Base-by-base conservation (phyloP, 306 rosid genomes). In the Calophaca sinica region DNA sequence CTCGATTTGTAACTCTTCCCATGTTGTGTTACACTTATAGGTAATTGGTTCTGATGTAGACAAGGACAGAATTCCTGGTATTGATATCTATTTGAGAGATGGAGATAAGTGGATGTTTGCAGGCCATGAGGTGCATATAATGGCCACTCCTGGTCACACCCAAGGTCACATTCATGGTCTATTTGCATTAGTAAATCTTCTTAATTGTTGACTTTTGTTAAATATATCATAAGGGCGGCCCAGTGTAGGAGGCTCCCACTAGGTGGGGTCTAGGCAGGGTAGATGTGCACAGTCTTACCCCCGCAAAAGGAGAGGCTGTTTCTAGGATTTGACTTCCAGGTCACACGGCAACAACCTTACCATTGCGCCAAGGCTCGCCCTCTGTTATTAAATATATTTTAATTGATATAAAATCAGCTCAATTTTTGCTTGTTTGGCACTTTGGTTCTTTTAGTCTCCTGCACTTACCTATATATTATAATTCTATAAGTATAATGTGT, bases 91-190 rank as follows among this genome's bases (percentile, higher is more conserved):
- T 74, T 89, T 94, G 83, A 90, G 89, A 48, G 97, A 90, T 74
- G 99, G 96, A 78, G 99, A 94, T 87, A 90, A 77, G 87, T 94
- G 99, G 99, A 94, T 94, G 99, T 94, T 94, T 84, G 97, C 99
- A 20, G 97, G 96, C 51, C 97, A 92, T 74, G 96, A 92, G 88
- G 99, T 90, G 80, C 90, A 72, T 67, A 86, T 94, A 81, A 86
- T 94, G 88, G 97, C 84, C 55, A 94, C 99, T 49, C 97, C 99
- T 71, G 97, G 99, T 68, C 97, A 92, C 86, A 90, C 99, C 42
- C 90, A 55, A 94, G 99, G 99, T 94, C 61, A 38, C 9, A 68
- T 55, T 72, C 64, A 53, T 72, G 45, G 61, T 68, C 76, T 39
- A 49, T 68, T 57, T 83, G 68, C 72, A 60, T 38, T 68, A 67